Base-by-base conservation (phyloP, 495 filamentous ascomycete genomes). In the Bryoglossum gracile region DNA sequence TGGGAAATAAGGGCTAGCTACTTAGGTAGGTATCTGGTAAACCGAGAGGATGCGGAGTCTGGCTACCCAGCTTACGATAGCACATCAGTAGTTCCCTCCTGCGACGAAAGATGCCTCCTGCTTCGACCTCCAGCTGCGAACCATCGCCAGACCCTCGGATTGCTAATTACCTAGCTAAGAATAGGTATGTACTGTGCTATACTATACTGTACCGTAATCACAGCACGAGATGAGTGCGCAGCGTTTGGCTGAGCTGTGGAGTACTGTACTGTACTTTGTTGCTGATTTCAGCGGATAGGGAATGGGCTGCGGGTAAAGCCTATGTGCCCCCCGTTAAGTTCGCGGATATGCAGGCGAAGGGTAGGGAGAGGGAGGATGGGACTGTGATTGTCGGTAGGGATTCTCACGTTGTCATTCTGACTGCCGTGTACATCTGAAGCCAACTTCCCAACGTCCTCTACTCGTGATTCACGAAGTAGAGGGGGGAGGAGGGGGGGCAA, bases 331-430 rank as follows among this genome's bases (percentile, higher is more conserved):
- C 53, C 4, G 45, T 59, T 8, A 10, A 5, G 10, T 59, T 59
- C 24, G 39, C 26, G 26, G 53, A 59, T 16, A 59, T 59, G 57
- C 57, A 59, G 37, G 48, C 21, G 22, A 53, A 40, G 40, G 57
- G 57, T 13, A 49, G 57, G 24, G 57, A 44, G 33, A 46, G 53
- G 39, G 28, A 32, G 21, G 51, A 58, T 50, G 56, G 56, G 40
- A 58, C 56, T 2, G 45, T 58, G 1, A 58, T 58, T 42, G 36
- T 58, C 25, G 10, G 54, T 57, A 23, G 0, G 51, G n/a, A n/a
- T n/a, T n/a, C n/a, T 54, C 24, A 13, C 2, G 16, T 26, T 48
- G 26, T 40, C 39, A 6, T 45, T 6, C 19, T 11, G 25, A 3
- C 32, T 26, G 3, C 16, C 16, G 9, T 35, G 2, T 9, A 5